These are phyloP conservation scores for Zoysia japonica DNA, from an alignment of 176 grass and related monocot genomes.

Conservation along the genomic window DNA sequence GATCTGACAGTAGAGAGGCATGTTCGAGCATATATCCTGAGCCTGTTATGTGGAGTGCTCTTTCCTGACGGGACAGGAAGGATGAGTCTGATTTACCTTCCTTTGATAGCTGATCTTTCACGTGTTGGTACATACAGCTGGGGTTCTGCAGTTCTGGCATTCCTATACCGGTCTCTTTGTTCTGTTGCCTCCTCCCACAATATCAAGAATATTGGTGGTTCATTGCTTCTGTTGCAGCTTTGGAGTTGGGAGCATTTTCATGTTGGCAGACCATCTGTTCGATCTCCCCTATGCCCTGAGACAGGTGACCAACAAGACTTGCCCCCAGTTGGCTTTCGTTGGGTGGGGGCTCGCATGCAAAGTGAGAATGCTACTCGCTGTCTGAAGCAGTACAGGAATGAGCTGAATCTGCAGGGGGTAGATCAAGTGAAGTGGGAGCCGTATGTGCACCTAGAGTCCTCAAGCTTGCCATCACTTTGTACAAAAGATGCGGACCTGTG, in stretches of 20 bases:
- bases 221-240: slow-evolving; percentile 70
- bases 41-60: slow-evolving; percentile 63
- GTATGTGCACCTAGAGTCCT: slow-evolving; percentile 46
- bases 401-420: slow-evolving; percentile 56
- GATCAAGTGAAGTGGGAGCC: slow-evolving; percentile 69
- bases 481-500: slow-evolving; percentile 56
- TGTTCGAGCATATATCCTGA: slow-evolving; percentile 69
- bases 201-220: slow-evolving; percentile 65
- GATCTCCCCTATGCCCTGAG: slow-evolving; percentile 29
- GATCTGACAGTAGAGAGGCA: slow-evolving; percentile 51
- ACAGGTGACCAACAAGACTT: slow-evolving; percentile 34
- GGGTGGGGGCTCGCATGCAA: slow-evolving; percentile 57
- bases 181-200: slow-evolving; percentile 59
- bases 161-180: slow-evolving; percentile 67
- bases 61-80: slow-evolving; percentile 63
- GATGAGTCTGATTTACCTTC: slow-evolving; percentile 64
- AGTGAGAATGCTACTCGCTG: slow-evolving; percentile 61
- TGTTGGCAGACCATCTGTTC: slow-evolving; percentile 58
- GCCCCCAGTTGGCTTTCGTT: slow-evolving; percentile 58
- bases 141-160: slow-evolving; percentile 54
- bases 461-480: slow-evolving; percentile 49
- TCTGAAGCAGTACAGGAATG: slow-evolving; percentile 64
- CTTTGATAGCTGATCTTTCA: slow-evolving; percentile 59
- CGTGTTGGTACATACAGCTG: slow-evolving; percentile 62
- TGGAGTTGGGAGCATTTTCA: slow-evolving; percentile 74